Evolutionary conservation across 495 filamentous ascomycete genomes (phyloP), one percentile per base, ranked within the genome.

Genomic region (Talaromyces proteolyticus): DNA sequence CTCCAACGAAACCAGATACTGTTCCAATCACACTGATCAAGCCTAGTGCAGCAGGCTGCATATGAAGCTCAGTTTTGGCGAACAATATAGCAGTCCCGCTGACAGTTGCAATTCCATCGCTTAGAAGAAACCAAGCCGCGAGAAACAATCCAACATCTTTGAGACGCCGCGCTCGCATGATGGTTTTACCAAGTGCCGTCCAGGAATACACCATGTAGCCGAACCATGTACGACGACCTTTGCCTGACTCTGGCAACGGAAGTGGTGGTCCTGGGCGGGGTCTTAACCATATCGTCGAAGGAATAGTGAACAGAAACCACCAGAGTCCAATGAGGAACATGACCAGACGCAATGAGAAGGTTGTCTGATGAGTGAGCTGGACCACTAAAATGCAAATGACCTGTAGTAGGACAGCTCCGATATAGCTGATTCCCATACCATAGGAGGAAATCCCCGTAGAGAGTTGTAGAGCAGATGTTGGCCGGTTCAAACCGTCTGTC

Each of bases 31-130:
- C 89, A 58, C 88, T 93, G 65, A 98, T 97, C 60, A 96, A 70
- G 3, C 89, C 93, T n/a, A 98, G 69, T 4, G 85, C 87, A 56
- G 87, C 87, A 1, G 90, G 82, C 44, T 85, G 77, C 93, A 98
- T 97, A 56, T 86, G 75, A 4, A 98, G 77, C 50, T 91, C 80
- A 0, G 92, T 98, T 68, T 98, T 98, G 3, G 90, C 93, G 62
- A 95, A 98, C 10, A 98, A 75, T 18, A 98, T 87, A 7, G 93
- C 93, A 6, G 93, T 96, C 7, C 93, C 94, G 46, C 88, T 93
- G 12, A 94, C 89, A 0, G 93, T 98, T 8, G 93, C 93, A 55
- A 98, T 93, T 24, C 86, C 89, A 51, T 98, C 93, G 42, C 86
- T 91, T 2, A 98, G 78, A 12, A 98, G 75, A 62, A 98, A 96